phyloP scores from a whole-genome alignment of 495 filamentous ascomycete genomes.

The Hypoxylon subgilvum region DNA sequence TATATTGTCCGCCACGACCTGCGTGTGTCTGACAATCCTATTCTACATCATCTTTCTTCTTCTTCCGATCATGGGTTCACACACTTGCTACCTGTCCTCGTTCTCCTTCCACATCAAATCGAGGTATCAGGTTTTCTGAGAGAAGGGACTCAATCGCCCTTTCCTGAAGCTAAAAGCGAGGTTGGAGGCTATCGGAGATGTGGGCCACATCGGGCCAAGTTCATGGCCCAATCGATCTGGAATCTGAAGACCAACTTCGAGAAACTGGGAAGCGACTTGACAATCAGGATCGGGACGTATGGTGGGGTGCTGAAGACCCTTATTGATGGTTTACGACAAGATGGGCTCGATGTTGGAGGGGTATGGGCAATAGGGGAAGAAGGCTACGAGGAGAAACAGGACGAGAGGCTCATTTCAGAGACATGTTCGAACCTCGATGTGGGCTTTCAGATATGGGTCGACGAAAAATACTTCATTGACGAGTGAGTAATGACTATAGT shows the following conservation, averaged over 20 bases:
- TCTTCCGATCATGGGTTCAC: slow-evolving; percentile 60
- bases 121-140: slow-evolving; percentile 72
- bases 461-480: slow-evolving; percentile 77
- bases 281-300: slow-evolving; percentile 65
- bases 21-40: slow-evolving; percentile 70
- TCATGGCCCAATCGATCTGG: slow-evolving; percentile 71
- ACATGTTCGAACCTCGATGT: slow-evolving; percentile 55
- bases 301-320: slow-evolving; percentile 60
- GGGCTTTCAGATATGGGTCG: slow-evolving; percentile 65
- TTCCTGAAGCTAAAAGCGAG: slow-evolving; percentile 61
- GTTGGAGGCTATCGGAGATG: slow-evolving; percentile 69
- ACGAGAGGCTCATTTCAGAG: slow-evolving; percentile 59
- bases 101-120: slow-evolving; percentile 68
- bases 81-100: slow-evolving; percentile 69
- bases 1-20: slow-evolving; percentile 71
- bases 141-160: slow-evolving; percentile 55
- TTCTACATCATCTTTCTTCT: slow-evolving; percentile 61
- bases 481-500: slow-evolving; percentile 58
- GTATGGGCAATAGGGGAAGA: slow-evolving; percentile 74
- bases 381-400: slow-evolving; percentile 66
- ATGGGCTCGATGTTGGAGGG: slow-evolving; percentile 55
- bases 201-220: slow-evolving; percentile 70
- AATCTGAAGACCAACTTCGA: slow-evolving; percentile 65
- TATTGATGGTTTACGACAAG: slow-evolving; percentile 52
- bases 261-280: slow-evolving; percentile 62